Conservation (phyloP, 768 basidiomycete genomes). For the Cystofilobasidium ferigula region DNA sequence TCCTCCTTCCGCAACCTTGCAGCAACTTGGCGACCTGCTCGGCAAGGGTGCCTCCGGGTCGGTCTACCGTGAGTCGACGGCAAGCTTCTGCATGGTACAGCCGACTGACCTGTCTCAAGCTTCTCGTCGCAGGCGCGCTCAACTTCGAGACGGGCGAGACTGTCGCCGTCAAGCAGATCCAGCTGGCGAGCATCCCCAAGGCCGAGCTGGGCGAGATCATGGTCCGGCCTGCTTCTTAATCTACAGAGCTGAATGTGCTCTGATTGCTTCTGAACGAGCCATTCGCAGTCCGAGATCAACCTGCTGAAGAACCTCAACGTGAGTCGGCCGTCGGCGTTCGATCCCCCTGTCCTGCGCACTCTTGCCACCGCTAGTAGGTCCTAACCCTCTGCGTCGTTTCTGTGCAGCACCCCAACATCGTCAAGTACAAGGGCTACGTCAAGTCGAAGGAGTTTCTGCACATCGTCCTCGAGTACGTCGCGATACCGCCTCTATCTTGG, state of each 20-base stretch:
- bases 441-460: constrained; percentile 88
- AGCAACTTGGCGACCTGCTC: constrained; percentile 95
- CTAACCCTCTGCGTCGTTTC: not conserved
- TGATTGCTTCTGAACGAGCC: not conserved
- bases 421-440: constrained; percentile 97
- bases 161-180: constrained; percentile 96
- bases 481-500: not conserved
- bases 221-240: constrained; percentile 44
- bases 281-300: constrained; percentile 81
- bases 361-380: constrained; percentile 7
- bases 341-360: not conserved
- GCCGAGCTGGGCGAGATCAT: constrained; percentile 92
- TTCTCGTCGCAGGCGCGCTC: constrained; percentile 37
- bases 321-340: constrained; percentile 10
- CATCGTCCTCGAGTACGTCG: constrained; percentile 81
- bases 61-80: constrained; percentile 66
- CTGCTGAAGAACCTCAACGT: constrained; percentile 93
- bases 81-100: not conserved
- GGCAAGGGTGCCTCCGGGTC: constrained; percentile 96
- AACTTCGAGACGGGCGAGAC: constrained; percentile 97
- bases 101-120: not conserved
- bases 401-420: constrained; percentile 88
- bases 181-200: constrained; percentile 83
- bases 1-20: not conserved
- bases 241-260: not conserved